These are phyloP conservation scores for Phytophthora fragariaefolia DNA, from an alignment of 352 stramenopile genomes.

Conservation along the genomic window DNA sequence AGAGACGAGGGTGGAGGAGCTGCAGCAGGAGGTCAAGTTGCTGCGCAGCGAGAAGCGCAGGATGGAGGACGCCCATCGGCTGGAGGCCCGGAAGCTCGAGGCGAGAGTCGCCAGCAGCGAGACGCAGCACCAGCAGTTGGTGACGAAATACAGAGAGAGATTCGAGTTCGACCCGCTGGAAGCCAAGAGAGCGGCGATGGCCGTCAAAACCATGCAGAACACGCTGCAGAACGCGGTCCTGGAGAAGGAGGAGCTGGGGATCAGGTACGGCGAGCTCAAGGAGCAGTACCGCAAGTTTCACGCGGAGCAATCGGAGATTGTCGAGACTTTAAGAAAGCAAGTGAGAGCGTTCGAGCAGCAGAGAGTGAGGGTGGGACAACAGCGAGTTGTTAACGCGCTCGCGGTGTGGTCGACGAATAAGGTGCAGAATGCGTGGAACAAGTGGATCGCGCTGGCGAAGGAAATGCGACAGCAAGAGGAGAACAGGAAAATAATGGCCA, in stretches of 20 bases:
- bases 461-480: slow-evolving; percentile 21
- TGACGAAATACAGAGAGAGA: slow-evolving; percentile 59
- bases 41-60: slow-evolving; percentile 57
- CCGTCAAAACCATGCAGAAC: slow-evolving; percentile 59
- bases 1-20: slow-evolving; percentile 27
- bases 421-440: slow-evolving; percentile 45
- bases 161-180: slow-evolving; percentile 65
- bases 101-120: slow-evolving; percentile 35
- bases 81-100: slow-evolving; percentile 49
- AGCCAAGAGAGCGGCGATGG: slow-evolving; percentile 54
- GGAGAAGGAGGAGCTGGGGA: slow-evolving; percentile 73
- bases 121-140: slow-evolving; percentile 41
- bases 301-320: slow-evolving; percentile 27
- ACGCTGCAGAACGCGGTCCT: slow-evolving; percentile 60
- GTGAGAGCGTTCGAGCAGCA: slow-evolving; percentile 28
- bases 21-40: slow-evolving; percentile 58
- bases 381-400: slow-evolving; percentile 38
- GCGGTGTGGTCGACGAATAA: slow-evolving; percentile 40
- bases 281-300: slow-evolving; percentile 46
- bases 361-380: slow-evolving; percentile 5
- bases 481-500: slow-evolving; percentile 8
- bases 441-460: slow-evolving; percentile 36
- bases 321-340: slow-evolving; percentile 29
- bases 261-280: slow-evolving; percentile 48
- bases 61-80: slow-evolving; percentile 44